Evolutionary conservation across 2,329 filamentous ascomycete genomes (phyloP).

Genomic region (Tolypocladium endophyticum): DNA sequence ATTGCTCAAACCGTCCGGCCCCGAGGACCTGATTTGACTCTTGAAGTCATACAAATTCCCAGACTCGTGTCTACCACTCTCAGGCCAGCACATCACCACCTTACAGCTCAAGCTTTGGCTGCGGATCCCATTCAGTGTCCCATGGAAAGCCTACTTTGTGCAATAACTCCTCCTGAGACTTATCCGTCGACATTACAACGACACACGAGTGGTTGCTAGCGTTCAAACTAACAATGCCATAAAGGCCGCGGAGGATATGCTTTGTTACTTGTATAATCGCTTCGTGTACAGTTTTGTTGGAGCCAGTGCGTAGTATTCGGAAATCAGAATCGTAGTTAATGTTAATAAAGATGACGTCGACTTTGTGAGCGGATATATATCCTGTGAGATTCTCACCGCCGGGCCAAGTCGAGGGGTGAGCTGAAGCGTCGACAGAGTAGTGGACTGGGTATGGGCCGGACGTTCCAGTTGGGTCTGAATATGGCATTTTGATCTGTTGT

Average conservation of each 20-base stretch:
- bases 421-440: not conserved
- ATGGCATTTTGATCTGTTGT: not conserved
- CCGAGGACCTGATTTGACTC: too few species aligned
- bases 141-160: constrained; percentile 2
- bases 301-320: not conserved
- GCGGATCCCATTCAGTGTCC: not conserved
- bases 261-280: not conserved
- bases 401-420: not conserved
- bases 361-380: not conserved
- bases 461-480: not conserved
- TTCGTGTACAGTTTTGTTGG: not conserved
- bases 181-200: not conserved
- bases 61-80: too few species aligned
- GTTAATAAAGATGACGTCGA: not conserved
- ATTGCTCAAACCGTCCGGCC: too few species aligned
- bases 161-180: not conserved
- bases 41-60: too few species aligned
- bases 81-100: not conserved
- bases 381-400: not conserved
- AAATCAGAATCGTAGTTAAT: not conserved
- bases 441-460: not conserved
- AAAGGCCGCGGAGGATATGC: not conserved
- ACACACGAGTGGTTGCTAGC: not conserved
- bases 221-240: constrained; percentile 1
- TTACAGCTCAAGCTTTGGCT: not conserved